Evolutionary conservation across 2,329 filamentous ascomycete species (phyloP).

Genomic region (Fonsecaea nubica): DNA sequence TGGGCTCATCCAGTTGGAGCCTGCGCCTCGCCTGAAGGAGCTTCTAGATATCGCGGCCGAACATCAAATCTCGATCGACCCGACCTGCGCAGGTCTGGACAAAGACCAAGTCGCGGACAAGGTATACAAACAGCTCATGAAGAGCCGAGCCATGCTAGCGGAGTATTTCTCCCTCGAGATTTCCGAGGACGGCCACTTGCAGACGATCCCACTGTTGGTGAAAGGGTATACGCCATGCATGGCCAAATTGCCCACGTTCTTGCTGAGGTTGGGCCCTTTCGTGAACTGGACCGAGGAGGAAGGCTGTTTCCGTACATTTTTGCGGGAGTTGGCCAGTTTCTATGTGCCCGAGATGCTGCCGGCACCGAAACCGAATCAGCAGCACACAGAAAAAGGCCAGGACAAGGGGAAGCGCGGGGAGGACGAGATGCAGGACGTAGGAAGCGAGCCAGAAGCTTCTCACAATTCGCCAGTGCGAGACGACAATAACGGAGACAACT

Average conservation of each 20-base stretch:
- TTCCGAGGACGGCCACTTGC: conserved; percentile 75
- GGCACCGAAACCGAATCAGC: conserved; percentile 46
- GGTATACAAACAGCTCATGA: conserved; percentile 72
- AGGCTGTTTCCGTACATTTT: conserved; percentile 80
- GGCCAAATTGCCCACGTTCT: conserved; percentile 84
- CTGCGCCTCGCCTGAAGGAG: conserved; percentile 72
- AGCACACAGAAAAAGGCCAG: conserved; percentile 26
- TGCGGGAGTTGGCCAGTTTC: conserved; percentile 86
- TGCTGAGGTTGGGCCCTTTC: conserved; percentile 84
- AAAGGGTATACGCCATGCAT: conserved; percentile 88
- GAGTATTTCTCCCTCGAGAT: conserved; percentile 94
- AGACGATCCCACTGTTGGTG: conserved; percentile 80
- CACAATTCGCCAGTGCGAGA: not conserved
- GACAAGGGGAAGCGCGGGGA: conserved; percentile 23
- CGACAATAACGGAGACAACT: not conserved
- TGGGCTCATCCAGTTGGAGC: conserved; percentile 79
- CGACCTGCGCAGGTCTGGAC: conserved; percentile 47
- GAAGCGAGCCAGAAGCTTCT: not conserved
- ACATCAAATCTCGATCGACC: conserved; percentile 64
- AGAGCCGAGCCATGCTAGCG: conserved; percentile 80
- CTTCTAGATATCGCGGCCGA: conserved; percentile 76
- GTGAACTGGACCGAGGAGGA: conserved; percentile 88
- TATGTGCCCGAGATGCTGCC: conserved; percentile 89
- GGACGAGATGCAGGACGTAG: not conserved
- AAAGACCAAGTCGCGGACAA: conserved; percentile 67